These are phyloP conservation scores for Penicillium sp. DNA, from an alignment of 2,329 filamentous ascomycete genomes.

Conservation along the genomic window DNA sequence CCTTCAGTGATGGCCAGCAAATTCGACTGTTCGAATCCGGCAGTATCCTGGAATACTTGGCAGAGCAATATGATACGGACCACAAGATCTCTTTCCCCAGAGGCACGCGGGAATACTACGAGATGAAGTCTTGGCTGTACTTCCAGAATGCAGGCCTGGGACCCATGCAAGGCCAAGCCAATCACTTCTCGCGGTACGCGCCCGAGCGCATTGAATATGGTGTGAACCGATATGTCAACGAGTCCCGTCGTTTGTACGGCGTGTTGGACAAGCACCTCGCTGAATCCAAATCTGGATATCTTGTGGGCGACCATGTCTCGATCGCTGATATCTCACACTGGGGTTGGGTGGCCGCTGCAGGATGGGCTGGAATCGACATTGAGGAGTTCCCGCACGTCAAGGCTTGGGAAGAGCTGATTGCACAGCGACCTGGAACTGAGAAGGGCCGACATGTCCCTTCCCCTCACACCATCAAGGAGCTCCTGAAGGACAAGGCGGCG, in stretches of 20 bases:
- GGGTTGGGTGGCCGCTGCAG: constrained; percentile 69
- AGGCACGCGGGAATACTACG: constrained; percentile 73
- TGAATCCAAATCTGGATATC: constrained; percentile 51
- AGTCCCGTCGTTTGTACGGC: constrained; percentile 78
- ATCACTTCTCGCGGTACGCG: constrained; percentile 82
- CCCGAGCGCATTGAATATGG: constrained; percentile 81
- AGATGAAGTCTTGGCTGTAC: constrained; percentile 76
- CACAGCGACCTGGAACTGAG: constrained; percentile 69
- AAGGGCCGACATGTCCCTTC: constrained; percentile 74
- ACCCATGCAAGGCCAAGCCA: constrained; percentile 82
- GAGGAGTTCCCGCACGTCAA: constrained; percentile 74
- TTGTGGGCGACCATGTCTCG: constrained; percentile 51
- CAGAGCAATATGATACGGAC: constrained; percentile 77
- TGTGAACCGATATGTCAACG: constrained; percentile 78
- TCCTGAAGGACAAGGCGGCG: constrained; percentile 57
- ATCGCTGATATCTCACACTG: constrained; percentile 76
- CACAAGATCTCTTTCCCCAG: constrained; percentile 79
- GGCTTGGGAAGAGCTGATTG: constrained; percentile 73
- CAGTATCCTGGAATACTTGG: constrained; percentile 80
- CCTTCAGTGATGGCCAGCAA: constrained; percentile 68
- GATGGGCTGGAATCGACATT: constrained; percentile 67
- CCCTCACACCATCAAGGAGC: constrained; percentile 61
- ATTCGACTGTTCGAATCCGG: constrained; percentile 83
- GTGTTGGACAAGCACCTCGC: constrained; percentile 72
- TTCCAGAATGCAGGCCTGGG: constrained; percentile 80